These are phyloP conservation scores for Umbilicus rupestris DNA, from an alignment of 164 flowering plant species.

Conservation along the genomic window DNA sequence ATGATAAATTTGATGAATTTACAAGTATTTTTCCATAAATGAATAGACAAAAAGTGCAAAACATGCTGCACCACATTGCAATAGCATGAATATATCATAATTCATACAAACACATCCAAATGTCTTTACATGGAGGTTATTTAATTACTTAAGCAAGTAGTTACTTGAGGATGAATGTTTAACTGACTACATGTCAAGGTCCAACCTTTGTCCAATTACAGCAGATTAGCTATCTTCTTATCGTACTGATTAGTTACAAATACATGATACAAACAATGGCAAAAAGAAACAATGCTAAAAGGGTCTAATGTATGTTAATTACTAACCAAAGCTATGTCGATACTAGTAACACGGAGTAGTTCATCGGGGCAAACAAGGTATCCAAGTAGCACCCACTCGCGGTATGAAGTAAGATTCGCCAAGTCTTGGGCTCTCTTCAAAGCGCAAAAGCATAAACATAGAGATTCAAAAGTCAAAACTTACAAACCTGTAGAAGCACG, in stretches of 20 bases:
- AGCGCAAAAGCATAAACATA: slow-evolving; percentile 5
- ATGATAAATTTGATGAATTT: too few relatives aligned
- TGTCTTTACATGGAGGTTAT: neutral
- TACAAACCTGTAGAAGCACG: neutral
- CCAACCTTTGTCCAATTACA: neutral
- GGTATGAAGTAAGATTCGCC: slow-evolving; percentile 81
- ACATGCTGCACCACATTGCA: neutral
- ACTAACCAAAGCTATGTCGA: slow-evolving; percentile 89
- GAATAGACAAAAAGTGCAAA: neutral
- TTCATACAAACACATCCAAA: neutral
- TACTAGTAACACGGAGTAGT: slow-evolving; percentile 94
- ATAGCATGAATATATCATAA: neutral
- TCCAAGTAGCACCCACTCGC: slow-evolving; percentile 93
- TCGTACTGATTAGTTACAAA: neutral
- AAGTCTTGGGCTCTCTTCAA: slow-evolving; percentile 96
- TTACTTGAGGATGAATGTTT: neutral
- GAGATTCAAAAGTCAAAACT: neutral
- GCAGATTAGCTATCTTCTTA: neutral
- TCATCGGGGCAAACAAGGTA: slow-evolving; percentile 99
- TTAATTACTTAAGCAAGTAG: neutral
- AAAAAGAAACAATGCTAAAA: neutral
- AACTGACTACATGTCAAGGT: neutral
- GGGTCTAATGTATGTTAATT: neutral
- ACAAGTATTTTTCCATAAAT: too few relatives aligned
- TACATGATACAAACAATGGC: neutral